phyloP scores from a whole-genome alignment of 805 yeast species.

The Yamadazyma sp. region DNA sequence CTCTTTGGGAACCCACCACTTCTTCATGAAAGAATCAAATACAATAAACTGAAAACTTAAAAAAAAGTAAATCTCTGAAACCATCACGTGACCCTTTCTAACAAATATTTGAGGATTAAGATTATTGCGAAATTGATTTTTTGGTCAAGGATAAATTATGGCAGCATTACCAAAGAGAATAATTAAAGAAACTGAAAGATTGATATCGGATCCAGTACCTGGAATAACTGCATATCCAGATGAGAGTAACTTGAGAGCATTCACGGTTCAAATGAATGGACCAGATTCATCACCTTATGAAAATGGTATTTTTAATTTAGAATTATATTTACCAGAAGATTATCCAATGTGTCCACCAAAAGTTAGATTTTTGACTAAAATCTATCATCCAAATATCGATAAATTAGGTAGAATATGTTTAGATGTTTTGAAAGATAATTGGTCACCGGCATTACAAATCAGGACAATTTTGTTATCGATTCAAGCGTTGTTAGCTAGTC shows the following conservation, averaged over 20 bases:
- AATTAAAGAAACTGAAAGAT: slow-evolving; percentile 92
- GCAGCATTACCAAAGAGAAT: slow-evolving; percentile 84
- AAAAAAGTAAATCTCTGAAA: too few species aligned
- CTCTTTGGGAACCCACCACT: too few species aligned
- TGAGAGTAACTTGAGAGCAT: slow-evolving; percentile 90
- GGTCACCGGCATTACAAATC: slow-evolving; percentile 98
- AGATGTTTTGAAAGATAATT: slow-evolving; percentile 90
- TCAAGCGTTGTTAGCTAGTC: slow-evolving; percentile 92
- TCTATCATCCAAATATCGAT: slow-evolving; percentile 96
- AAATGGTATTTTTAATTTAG: slow-evolving; percentile 72
- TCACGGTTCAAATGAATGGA: slow-evolving; percentile 88
- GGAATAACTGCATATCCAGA: slow-evolving; percentile 93
- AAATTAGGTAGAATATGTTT: slow-evolving; percentile 92
- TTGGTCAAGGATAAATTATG: too few species aligned
- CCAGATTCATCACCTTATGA: slow-evolving; percentile 92
- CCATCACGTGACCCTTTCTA: too few species aligned
- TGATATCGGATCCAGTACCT: slow-evolving; percentile 92
- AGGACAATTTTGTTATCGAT: slow-evolving; percentile 87
- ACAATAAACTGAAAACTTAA: too few species aligned
- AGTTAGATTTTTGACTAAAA: slow-evolving; percentile 87
- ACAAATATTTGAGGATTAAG: too few species aligned
- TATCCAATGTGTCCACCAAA: slow-evolving; percentile 98
- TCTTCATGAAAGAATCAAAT: too few species aligned
- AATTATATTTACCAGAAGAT: slow-evolving; percentile 89
- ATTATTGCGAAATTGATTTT: too few species aligned